Evolutionary conservation across 306 rosid species (phyloP).

Genomic region (Malus domestica): DNA sequence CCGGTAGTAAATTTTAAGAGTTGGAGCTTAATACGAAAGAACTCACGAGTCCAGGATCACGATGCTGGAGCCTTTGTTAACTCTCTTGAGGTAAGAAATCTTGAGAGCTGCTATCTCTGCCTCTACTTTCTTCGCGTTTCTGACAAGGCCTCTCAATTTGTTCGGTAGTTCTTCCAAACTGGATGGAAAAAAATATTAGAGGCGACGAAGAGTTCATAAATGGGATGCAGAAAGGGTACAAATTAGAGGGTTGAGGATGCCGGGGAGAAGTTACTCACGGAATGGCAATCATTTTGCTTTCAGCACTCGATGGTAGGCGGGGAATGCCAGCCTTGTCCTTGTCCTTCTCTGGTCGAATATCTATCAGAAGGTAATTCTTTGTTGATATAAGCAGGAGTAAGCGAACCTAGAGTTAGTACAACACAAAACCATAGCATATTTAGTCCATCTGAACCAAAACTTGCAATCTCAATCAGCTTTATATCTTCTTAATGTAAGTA

Average conservation of each 20-base stretch:
- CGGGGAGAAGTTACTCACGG: constrained; percentile 56
- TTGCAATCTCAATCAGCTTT: background rate
- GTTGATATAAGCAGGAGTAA: constrained; percentile 67
- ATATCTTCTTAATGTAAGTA: background rate
- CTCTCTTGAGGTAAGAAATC: constrained; percentile 73
- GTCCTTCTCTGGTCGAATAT: constrained; percentile 81
- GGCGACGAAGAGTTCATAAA: background rate
- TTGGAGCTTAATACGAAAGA: background rate
- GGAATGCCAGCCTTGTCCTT: constrained; percentile 87
- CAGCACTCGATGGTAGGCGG: constrained; percentile 79
- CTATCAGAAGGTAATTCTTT: constrained; percentile 54
- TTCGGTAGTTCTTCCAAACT: constrained; percentile 85
- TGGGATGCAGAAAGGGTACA: background rate
- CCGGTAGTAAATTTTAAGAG: background rate
- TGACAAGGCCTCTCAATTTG: constrained; percentile 71
- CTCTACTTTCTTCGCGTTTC: constrained; percentile 75
- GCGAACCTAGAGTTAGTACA: constrained; percentile 49
- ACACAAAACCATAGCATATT: background rate
- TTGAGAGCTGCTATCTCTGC: constrained; percentile 83
- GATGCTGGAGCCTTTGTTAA: constrained; percentile 62
- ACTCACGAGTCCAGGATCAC: constrained; percentile 83
- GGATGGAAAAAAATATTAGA: constrained; percentile 8
- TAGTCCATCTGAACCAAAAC: background rate
- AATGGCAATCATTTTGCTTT: constrained; percentile 60
- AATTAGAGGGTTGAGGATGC: background rate